Conservation (phyloP, 169 alveolate species). For the Eimeria falciformis region DNA sequence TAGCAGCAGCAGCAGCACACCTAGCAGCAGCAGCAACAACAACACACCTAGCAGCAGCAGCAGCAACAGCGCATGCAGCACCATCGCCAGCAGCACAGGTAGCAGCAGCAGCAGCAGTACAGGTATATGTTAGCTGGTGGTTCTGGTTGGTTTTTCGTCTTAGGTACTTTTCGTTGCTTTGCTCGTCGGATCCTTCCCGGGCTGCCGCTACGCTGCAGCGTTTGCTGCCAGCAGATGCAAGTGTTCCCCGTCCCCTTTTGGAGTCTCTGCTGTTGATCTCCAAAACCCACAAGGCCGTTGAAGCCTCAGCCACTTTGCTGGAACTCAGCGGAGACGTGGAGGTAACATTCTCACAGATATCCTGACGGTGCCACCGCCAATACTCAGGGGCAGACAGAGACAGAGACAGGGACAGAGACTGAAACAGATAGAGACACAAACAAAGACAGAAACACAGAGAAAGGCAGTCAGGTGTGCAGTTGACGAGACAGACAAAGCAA, state of each 20-base stretch:
- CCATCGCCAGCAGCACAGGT: background rate
- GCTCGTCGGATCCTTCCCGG: conserved; percentile 4
- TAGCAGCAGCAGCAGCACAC: background rate
- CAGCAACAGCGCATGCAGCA: conserved; percentile 1
- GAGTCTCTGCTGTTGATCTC: conserved; percentile 7
- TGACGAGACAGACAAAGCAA: too few species aligned
- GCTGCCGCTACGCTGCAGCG: conserved; percentile 45
- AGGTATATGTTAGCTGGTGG: too few species aligned
- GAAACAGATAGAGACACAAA: too few species aligned
- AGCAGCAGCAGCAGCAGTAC: too few species aligned
- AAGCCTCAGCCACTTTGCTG: background rate
- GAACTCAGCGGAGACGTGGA: conserved; percentile 38
- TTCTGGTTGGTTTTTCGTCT: too few species aligned
- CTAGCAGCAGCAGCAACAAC: background rate
- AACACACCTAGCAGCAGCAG: background rate
- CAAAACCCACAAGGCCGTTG: background rate
- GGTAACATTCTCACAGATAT: too few species aligned
- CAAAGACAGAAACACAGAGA: too few species aligned
- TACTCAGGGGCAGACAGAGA: too few species aligned
- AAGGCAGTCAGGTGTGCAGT: too few species aligned
- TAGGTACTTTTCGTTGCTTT: conserved; percentile 18
- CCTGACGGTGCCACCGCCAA: too few species aligned
- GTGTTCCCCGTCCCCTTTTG: background rate
- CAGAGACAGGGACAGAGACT: too few species aligned
- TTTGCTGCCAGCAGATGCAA: background rate